Conservation (phyloP, 2,329 filamentous ascomycete genomes). For the Fusarium euwallaceae region DNA sequence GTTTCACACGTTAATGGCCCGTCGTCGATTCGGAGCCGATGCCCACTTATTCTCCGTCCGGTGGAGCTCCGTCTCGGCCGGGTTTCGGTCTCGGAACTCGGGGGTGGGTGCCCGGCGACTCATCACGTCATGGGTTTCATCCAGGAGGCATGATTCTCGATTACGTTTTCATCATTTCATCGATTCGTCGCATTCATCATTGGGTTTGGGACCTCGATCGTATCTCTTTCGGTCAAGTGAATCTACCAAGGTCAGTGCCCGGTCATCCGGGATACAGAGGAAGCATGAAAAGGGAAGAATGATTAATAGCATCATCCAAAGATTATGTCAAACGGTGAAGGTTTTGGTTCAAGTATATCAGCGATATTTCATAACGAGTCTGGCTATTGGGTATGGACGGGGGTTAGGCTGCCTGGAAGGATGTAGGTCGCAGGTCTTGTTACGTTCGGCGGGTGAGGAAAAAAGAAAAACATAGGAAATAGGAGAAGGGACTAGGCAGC, state of each 20-base stretch:
- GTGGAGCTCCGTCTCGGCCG: constrained; percentile 1
- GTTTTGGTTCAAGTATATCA: background rate
- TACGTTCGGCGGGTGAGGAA: background rate
- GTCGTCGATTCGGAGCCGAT: background rate
- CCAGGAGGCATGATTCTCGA: background rate
- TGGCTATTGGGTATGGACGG: background rate
- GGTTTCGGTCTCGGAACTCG: background rate
- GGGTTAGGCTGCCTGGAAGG: background rate
- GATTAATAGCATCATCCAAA: background rate
- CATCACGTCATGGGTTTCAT: background rate
- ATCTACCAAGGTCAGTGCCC: background rate
- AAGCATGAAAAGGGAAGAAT: background rate
- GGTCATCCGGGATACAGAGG: background rate
- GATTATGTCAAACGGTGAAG: background rate
- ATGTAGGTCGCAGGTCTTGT: background rate
- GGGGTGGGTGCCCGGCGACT: background rate
- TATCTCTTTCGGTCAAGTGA: background rate
- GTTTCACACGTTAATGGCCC: background rate
- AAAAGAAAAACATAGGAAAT: background rate
- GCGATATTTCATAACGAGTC: background rate
- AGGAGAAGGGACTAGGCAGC: background rate
- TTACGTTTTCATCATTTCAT: background rate
- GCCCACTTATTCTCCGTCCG: background rate
- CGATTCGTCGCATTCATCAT: background rate
- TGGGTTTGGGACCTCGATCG: background rate